Percentiles rank a stretch among this genome's conserved stretches.
phyloP scores from a whole-genome alignment of 306 rosid genomes.

The Echinosophora koreensis region DNA sequence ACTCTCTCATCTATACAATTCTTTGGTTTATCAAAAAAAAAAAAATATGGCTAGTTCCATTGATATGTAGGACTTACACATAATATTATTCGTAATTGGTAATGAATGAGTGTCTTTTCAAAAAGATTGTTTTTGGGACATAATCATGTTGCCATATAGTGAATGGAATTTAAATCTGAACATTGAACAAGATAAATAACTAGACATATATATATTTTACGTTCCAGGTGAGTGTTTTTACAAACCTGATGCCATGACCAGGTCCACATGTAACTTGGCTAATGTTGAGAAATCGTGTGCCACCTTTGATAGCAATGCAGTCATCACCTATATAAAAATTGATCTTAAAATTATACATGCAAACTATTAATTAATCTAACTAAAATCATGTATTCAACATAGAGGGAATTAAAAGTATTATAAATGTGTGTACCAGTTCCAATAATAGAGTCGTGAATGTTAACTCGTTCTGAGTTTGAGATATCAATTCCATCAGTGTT shows the following conservation, averaged over 20 bases:
- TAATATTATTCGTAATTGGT: too few species aligned
- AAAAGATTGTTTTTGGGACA: not conserved
- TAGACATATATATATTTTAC: too few species aligned
- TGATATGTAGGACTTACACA: not conserved
- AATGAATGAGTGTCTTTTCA: not conserved
- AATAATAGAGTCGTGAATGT: constrained; percentile 25
- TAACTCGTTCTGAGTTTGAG: constrained; percentile 9
- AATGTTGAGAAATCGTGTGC: constrained; percentile 33
- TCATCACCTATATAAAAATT: constrained; percentile 56
- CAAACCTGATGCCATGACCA: constrained; percentile 70
- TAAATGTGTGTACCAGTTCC: not conserved
- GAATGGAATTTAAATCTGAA: not conserved
- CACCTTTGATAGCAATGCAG: constrained; percentile 57
- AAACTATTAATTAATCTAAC: not conserved
- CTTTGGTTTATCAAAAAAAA: too few species aligned
- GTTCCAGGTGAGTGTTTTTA: not conserved
- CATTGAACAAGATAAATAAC: not conserved
- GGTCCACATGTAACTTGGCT: constrained; percentile 56
- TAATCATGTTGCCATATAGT: not conserved
- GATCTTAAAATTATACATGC: not conserved
- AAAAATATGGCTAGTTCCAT: too few species aligned
- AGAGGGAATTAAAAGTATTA: not conserved
- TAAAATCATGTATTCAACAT: not conserved
- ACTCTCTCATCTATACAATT: too few species aligned
- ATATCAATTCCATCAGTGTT: constrained; percentile 52